phyloP scores from a whole-genome alignment of 139 green algal species.

The Coelastrella sp. region DNA sequence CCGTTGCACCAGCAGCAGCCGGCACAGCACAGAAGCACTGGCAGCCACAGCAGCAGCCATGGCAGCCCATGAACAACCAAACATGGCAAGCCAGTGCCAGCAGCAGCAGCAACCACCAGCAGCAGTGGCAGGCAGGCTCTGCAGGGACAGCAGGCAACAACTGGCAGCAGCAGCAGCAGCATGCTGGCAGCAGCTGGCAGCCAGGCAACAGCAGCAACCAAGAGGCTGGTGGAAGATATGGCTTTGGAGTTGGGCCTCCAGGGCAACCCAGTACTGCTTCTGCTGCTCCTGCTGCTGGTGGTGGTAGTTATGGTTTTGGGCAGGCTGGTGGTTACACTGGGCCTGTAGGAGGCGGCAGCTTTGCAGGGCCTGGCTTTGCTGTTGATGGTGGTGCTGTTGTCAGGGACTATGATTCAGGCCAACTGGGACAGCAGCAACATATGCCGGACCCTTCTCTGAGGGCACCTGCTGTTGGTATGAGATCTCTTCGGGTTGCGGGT shows the following conservation, averaged over 20 bases:
- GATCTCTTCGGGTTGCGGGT: too few relatives aligned
- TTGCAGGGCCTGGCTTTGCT: not conserved
- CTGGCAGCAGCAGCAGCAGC: not conserved
- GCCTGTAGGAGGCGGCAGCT: not conserved
- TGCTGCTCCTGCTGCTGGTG: not conserved
- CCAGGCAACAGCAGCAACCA: not conserved
- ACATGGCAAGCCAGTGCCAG: not conserved
- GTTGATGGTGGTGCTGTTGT: not conserved
- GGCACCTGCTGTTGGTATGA: slow-evolving; percentile 9
- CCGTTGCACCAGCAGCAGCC: not conserved
- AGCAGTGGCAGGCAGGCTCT: not conserved
- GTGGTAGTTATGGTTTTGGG: not conserved
- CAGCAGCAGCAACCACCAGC: slow-evolving; percentile 21
- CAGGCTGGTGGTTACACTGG: not conserved
- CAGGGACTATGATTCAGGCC: not conserved
- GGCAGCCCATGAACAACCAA: not conserved
- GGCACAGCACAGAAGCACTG: not conserved
- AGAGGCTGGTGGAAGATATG: not conserved
- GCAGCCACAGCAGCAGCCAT: not conserved
- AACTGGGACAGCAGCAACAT: not conserved
- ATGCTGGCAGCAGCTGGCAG: not conserved
- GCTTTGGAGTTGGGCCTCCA: not conserved
- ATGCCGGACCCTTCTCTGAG: slow-evolving; percentile 14
- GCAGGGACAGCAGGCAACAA: not conserved
- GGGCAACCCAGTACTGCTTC: not conserved